Evolutionary conservation across 371 early-diverging fungal species (phyloP).

Genomic region (Mortierella sp.): DNA sequence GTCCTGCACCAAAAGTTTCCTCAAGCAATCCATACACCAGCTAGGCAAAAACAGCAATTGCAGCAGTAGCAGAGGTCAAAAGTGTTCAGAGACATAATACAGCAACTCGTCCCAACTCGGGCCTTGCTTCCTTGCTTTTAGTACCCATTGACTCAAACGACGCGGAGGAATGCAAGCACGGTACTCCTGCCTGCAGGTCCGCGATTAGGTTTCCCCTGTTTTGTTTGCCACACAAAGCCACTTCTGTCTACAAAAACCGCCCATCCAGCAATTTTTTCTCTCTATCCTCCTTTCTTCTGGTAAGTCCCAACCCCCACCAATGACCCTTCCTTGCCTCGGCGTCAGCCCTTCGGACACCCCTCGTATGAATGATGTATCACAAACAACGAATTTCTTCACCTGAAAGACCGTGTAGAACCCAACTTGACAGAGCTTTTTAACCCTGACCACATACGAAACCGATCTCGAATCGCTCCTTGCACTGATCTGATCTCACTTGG

Average conservation of each 20-base stretch:
- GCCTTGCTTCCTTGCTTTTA: too few species aligned
- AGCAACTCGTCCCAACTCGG: too few species aligned
- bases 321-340: background rate
- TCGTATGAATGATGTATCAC: conserved; percentile 50
- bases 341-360: too few species aligned
- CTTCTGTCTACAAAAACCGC: background rate
- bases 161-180: too few species aligned
- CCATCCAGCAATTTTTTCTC: background rate
- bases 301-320: conserved; percentile 3
- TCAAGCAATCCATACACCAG: background rate
- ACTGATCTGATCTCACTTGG: background rate
- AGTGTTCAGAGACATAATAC: too few species aligned
- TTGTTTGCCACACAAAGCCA: conserved; percentile 7
- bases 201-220: background rate
- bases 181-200: too few species aligned
- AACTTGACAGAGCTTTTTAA: conserved; percentile 57
- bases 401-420: conserved; percentile 56
- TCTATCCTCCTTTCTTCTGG: conserved; percentile 4
- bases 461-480: background rate
- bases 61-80: too few species aligned
- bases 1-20: conserved; percentile 2
- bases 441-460: conserved; percentile 39
- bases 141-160: too few species aligned
- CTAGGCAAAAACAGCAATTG: background rate
- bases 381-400: conserved; percentile 58